Evolutionary conservation across 1,139 yeast species (phyloP).

Genomic region (Candida pseudocylindracea): DNA sequence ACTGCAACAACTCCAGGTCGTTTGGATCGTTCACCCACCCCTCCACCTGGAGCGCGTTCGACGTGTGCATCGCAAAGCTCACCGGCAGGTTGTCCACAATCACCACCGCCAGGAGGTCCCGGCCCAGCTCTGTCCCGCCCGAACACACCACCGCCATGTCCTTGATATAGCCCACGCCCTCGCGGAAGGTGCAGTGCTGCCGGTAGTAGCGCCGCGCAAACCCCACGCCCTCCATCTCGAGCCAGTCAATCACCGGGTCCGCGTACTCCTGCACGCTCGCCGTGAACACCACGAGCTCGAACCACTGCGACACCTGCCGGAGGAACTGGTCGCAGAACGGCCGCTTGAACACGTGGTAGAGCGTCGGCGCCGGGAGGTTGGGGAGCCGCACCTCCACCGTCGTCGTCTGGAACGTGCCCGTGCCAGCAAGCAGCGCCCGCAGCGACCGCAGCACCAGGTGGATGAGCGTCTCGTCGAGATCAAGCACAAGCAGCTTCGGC

Average conservation of each 20-base stretch:
- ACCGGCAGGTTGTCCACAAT: constrained; percentile 86
- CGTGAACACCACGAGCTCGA: constrained; percentile 71
- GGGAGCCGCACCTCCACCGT: constrained; percentile 42
- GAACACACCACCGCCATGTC: constrained; percentile 31
- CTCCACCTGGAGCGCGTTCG: constrained; percentile 80
- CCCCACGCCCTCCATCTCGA: constrained; percentile 9
- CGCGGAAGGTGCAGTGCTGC: constrained; percentile 52
- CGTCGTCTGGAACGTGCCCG: no score
- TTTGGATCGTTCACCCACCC: constrained; percentile 96
- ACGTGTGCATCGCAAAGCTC: constrained; percentile 63
- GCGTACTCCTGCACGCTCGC: constrained; percentile 93
- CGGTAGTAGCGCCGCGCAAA: constrained; percentile 55
- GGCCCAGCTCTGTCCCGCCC: constrained; percentile 10
- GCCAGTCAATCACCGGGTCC: constrained; percentile 88
- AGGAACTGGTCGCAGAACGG: constrained; percentile 81
- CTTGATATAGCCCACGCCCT: constrained; percentile 75
- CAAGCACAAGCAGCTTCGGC: constrained; percentile 61
- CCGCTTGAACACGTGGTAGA: constrained; percentile 79
- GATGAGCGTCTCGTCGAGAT: constrained; percentile 82
- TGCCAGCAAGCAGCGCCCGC: constrained; percentile 18
- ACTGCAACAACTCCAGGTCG: constrained; percentile 59
- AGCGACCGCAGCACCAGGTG: constrained; percentile 56
- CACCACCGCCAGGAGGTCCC: constrained; percentile 49
- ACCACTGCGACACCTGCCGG: constrained; percentile 67
- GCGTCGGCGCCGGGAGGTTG: constrained; percentile 42